Conservation (phyloP, 805 yeast genomes). For the Yarrowia alimentaria region DNA sequence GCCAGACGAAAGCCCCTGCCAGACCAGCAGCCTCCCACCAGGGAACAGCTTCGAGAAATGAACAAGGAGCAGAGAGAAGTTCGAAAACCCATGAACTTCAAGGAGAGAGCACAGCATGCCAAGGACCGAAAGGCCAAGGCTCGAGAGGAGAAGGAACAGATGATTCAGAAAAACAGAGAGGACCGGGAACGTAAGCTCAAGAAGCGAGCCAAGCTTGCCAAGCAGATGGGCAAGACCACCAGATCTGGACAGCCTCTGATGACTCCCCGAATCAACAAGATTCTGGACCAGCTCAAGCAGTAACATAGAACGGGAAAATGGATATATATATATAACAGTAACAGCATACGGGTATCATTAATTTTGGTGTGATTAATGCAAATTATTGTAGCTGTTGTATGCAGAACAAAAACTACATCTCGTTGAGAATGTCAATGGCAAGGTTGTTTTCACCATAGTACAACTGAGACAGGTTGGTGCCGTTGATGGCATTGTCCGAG, state of each 20-base stretch:
- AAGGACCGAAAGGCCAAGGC: conserved; percentile 47
- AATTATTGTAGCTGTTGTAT: too few species aligned
- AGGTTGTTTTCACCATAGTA: conserved; percentile 3
- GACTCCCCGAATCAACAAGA: conserved; percentile 81
- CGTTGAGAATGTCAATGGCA: conserved; percentile 4
- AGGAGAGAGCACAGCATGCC: conserved; percentile 42
- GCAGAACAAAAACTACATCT: too few species aligned
- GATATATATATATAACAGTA: too few species aligned
- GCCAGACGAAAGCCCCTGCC: conserved; percentile 33
- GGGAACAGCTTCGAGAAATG: conserved; percentile 5
- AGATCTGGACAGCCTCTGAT: conserved; percentile 81
- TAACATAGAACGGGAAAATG: too few species aligned
- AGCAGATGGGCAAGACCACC: conserved; percentile 54
- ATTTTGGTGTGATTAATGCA: too few species aligned
- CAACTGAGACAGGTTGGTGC: conserved; percentile 5
- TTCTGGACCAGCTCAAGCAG: conserved; percentile 64
- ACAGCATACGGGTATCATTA: too few species aligned
- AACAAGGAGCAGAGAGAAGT: conserved; percentile 8
- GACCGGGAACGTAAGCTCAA: conserved; percentile 40
- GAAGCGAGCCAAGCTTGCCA: conserved; percentile 48
- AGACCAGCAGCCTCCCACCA: conserved; percentile 26
- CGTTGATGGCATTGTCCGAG: conserved; percentile 9
- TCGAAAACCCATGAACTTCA: conserved; percentile 35
- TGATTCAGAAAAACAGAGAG: conserved; percentile 44
- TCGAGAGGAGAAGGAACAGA: conserved; percentile 44